Percentiles rank a stretch among this genome's conserved stretches.
Evolutionary conservation across 345 rosid species (phyloP).

Genomic region (Gossypium rotundifolium): DNA sequence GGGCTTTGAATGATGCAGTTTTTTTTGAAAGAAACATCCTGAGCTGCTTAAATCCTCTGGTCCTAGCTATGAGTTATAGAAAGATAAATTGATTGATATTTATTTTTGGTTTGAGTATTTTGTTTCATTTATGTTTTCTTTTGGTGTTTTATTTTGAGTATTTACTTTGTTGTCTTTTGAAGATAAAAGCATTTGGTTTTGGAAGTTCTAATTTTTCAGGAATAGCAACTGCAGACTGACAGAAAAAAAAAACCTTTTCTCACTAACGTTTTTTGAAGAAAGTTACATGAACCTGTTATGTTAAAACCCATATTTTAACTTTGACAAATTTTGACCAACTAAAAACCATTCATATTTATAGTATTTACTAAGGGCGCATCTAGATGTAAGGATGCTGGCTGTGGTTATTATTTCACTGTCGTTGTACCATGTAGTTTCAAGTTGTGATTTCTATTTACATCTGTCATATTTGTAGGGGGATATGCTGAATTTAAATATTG

Average conservation of each 20-base stretch:
- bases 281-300: not conserved
- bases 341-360: not conserved
- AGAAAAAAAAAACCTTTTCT: not conserved
- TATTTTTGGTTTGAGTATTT: not conserved
- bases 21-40: conserved; percentile 1
- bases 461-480: conserved; percentile 36
- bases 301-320: conserved; percentile 1
- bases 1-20: not conserved
- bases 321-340: not conserved
- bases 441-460: not conserved
- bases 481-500: conserved; percentile 18
- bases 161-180: not conserved
- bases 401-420: not conserved
- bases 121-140: not conserved
- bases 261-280: not conserved
- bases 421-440: not conserved
- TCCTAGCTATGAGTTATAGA: not conserved
- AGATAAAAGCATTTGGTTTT: not conserved
- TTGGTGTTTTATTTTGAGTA: not conserved
- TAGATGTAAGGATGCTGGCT: not conserved
- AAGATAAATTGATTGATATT: not conserved
- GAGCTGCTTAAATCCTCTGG: not conserved
- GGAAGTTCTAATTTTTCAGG: not conserved
- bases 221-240: not conserved
- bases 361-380: not conserved